Conservation (phyloP, 176 grass and related monocot genomes). For the Oryza glaberrima region DNA sequence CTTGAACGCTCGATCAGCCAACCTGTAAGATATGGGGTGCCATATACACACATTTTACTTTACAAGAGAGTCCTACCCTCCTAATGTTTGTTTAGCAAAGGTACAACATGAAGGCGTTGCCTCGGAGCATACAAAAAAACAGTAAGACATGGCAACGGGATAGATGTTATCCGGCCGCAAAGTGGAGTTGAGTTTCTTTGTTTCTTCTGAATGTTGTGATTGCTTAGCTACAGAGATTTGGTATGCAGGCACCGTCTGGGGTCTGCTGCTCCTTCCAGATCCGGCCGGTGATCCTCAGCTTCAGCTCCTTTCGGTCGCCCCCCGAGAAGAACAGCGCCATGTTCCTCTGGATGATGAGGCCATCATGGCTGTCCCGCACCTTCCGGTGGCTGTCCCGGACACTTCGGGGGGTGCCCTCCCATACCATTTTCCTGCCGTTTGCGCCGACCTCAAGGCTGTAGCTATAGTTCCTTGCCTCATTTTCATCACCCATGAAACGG, state of each 20-base stretch:
- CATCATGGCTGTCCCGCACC: conserved; percentile 84
- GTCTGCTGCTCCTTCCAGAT: conserved; percentile 78
- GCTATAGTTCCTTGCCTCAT: conserved; percentile 78
- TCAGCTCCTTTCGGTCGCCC: conserved; percentile 70
- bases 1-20: conserved; percentile 38
- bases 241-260: conserved; percentile 62
- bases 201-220: background rate
- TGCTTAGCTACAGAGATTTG: conserved; percentile 64
- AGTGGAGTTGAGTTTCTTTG: background rate
- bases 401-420: conserved; percentile 87
- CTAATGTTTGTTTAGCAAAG: conserved; percentile 39
- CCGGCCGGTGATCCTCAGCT: conserved; percentile 72
- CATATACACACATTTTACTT: conserved; percentile 53
- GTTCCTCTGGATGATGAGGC: conserved; percentile 88
- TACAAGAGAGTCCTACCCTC: conserved; percentile 51
- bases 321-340: conserved; percentile 90
- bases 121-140: conserved; percentile 24
- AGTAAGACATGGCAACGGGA: conserved; percentile 22
- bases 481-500: conserved; percentile 94
- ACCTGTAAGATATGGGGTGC: conserved; percentile 26
- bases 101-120: conserved; percentile 33
- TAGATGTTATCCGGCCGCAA: conserved; percentile 12
- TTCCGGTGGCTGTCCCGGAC: conserved; percentile 80
- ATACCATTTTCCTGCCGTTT: conserved; percentile 82
- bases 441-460: conserved; percentile 82